Conservation (phyloP, 2,329 filamentous ascomycete genomes). For the Dothideomycetes sp. region DNA sequence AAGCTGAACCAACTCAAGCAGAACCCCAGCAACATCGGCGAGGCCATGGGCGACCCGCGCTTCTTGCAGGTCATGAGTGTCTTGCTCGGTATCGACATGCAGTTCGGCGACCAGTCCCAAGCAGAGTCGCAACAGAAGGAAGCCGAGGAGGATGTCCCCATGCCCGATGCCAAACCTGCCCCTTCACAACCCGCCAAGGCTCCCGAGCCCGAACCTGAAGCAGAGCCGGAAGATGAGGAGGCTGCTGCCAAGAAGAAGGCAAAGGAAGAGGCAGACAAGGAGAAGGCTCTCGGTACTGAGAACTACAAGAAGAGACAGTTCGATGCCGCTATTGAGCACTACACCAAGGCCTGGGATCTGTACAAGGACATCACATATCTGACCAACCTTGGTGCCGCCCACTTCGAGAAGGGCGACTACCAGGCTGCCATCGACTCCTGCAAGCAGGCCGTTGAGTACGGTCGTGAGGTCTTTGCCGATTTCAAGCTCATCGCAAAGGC, state of each 20-base stretch:
- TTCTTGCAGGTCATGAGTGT: constrained; percentile 94
- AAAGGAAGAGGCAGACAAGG: constrained; percentile 84
- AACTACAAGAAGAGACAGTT: constrained; percentile 98
- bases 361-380: constrained; percentile 96
- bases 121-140: constrained; percentile 36
- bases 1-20: constrained; percentile 75
- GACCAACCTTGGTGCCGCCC: constrained; percentile 88
- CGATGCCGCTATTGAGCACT: constrained; percentile 88
- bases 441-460: constrained; percentile 80
- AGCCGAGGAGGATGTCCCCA: constrained; percentile 63
- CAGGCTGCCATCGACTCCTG: constrained; percentile 79
- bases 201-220: constrained; percentile 56
- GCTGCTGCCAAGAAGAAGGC: constrained; percentile 74
- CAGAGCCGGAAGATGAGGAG: constrained; percentile 71
- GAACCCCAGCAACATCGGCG: constrained; percentile 70
- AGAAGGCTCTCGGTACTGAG: constrained; percentile 89
- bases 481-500: constrained; percentile 98
- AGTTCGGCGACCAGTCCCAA: constrained; percentile 46
- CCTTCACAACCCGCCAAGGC: constrained; percentile 46
- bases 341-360: constrained; percentile 86
- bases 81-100: constrained; percentile 87
- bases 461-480: constrained; percentile 80
- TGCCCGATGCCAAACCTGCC: constrained; percentile 56
- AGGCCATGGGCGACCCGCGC: constrained; percentile 78
- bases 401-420: constrained; percentile 95